Percentiles rank a stretch among this genome's conserved stretches.
These are phyloP conservation scores for Tilletia caries DNA, from an alignment of 1,284 basidiomycete species.

Conservation along the genomic window DNA sequence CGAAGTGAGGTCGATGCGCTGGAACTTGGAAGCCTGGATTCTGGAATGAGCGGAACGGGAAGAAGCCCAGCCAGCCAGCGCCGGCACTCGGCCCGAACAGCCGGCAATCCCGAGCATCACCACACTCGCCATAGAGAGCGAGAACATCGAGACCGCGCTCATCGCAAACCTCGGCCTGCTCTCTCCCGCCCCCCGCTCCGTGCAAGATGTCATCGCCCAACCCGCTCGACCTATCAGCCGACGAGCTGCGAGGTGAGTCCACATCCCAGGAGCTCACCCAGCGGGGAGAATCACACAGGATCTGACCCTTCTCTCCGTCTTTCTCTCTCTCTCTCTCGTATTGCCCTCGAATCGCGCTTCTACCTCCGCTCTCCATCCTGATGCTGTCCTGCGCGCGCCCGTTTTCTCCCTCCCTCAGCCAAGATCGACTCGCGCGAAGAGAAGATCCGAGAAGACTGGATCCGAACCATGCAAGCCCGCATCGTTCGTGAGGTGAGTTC, in stretches of 20 bases:
- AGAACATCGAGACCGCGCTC: no score
- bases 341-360: no score
- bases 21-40: no score
- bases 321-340: no score
- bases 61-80: not conserved
- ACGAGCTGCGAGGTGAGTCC: constrained; percentile 9
- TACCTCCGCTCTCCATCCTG: not conserved
- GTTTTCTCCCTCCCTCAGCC: constrained; percentile 43
- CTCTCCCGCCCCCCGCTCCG: not conserved
- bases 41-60: constrained; percentile 7
- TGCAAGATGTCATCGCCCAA: not conserved
- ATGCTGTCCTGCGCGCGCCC: not conserved
- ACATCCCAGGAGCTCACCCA: not conserved
- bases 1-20: no score
- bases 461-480: constrained; percentile 87
- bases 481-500: constrained; percentile 64
- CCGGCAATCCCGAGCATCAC: not conserved
- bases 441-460: constrained; percentile 85
- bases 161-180: no score
- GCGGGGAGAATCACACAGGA: no score
- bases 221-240: constrained; percentile 1
- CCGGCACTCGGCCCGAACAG: not conserved
- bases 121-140: not conserved
- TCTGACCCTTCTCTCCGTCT: no score
- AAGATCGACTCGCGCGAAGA: constrained; percentile 66